These are phyloP conservation scores for Saxispiralis lemnorum DNA, from an alignment of 495 filamentous ascomycete species.

Conservation along the genomic window DNA sequence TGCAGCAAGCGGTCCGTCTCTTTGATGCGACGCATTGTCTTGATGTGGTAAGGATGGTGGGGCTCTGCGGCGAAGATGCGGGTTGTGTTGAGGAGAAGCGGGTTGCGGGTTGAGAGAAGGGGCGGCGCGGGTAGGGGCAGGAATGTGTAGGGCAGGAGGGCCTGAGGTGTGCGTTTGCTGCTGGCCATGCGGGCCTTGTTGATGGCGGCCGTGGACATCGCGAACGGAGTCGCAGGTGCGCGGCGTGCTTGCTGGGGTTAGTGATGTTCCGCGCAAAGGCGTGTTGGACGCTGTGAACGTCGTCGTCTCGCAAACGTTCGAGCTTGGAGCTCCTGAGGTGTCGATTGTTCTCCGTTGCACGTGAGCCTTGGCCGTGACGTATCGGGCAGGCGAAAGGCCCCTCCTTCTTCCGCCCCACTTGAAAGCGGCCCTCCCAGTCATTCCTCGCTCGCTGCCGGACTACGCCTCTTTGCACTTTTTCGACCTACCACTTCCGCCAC, in stretches of 20 bases:
- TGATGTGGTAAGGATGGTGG: conserved; percentile 8
- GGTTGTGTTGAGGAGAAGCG: neutral
- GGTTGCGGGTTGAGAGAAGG: neutral
- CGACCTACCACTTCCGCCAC: neutral
- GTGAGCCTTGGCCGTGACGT: too few species aligned
- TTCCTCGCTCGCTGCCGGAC: neutral
- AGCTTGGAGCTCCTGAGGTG: too few species aligned
- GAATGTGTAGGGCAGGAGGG: too few species aligned
- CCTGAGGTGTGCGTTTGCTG: too few species aligned
- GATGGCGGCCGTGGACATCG: too few species aligned
- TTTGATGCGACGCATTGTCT: neutral
- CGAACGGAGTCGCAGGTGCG: too few species aligned
- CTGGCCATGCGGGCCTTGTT: too few species aligned
- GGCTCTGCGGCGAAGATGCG: neutral
- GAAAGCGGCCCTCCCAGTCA: conserved; percentile 1
- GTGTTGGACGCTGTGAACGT: neutral
- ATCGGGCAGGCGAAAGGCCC: too few species aligned
- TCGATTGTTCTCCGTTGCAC: too few species aligned
- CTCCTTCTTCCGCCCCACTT: too few species aligned
- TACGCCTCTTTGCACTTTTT: neutral
- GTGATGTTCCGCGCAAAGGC: neutral
- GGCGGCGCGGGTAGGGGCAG: neutral
- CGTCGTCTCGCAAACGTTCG: neutral
- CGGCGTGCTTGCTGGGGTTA: too few species aligned
- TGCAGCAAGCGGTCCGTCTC: conserved; percentile 14